Conservation (phyloP, 495 filamentous ascomycete species). For the Rhypophila decipiens region DNA sequence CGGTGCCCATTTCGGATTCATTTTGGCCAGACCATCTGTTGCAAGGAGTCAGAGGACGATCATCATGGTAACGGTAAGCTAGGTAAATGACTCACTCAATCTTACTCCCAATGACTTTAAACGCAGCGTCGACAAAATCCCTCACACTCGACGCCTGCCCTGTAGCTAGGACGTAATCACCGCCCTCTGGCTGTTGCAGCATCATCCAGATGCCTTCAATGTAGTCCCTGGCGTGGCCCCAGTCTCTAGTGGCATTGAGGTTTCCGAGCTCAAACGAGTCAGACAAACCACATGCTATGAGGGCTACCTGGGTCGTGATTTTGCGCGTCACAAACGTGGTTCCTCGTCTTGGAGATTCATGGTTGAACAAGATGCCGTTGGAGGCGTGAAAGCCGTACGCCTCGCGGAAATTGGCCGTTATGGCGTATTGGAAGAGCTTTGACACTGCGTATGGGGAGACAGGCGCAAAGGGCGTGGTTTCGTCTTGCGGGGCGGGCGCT, state of each 20-base stretch:
- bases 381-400: background rate
- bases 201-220: background rate
- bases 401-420: background rate
- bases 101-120: background rate
- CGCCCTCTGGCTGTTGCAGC: background rate
- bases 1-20: background rate
- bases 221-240: conserved; percentile 1
- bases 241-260: background rate
- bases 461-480: background rate
- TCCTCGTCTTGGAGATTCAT: background rate
- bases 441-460: background rate
- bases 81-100: background rate
- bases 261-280: background rate
- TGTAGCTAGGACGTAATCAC: background rate
- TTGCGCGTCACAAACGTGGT: background rate
- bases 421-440: background rate
- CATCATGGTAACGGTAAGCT: background rate
- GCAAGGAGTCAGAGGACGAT: background rate
- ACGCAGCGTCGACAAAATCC: background rate
- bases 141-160: background rate
- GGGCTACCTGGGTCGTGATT: background rate
- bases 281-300: background rate
- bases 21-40: background rate
- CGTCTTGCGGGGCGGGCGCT: background rate
- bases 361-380: conserved; percentile 1